Percentiles rank a stretch among this genome's conserved stretches.
Conservation (phyloP, 257 asterid genomes). For the Solanum pinnatisectum region DNA sequence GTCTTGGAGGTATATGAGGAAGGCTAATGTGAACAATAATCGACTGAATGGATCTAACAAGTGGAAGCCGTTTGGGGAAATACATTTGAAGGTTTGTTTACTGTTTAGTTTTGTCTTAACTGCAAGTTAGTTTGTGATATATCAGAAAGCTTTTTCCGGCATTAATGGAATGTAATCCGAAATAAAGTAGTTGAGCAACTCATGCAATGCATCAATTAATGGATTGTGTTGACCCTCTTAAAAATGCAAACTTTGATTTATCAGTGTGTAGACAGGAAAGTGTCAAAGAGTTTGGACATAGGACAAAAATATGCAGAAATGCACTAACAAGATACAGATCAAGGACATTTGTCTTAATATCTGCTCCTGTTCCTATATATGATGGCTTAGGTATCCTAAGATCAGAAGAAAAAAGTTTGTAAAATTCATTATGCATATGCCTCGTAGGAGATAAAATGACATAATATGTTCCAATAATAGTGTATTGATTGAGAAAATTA, state of each 20-base stretch:
- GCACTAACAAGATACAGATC: neutral
- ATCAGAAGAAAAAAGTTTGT: neutral
- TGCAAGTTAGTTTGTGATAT: neutral
- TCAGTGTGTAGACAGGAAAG: neutral
- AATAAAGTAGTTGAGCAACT: neutral
- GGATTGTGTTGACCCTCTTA: neutral
- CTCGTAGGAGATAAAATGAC: neutral
- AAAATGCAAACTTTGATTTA: neutral
- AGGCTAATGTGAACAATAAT: constrained; percentile 26
- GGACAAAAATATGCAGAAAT: neutral
- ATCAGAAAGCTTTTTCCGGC: neutral
- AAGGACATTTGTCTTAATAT: neutral
- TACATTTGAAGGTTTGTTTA: constrained; percentile 72
- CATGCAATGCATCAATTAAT: neutral
- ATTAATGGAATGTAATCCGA: neutral
- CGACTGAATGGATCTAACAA: constrained; percentile 33
- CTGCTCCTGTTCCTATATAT: neutral
- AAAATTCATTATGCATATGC: neutral
- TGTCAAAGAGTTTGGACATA: neutral
- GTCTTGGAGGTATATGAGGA: constrained; percentile 85
- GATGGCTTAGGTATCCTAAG: neutral
- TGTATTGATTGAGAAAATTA: neutral
- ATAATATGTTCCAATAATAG: neutral
- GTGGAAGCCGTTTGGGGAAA: constrained; percentile 86
- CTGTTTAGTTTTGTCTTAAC: neutral